Evolutionary conservation across 192 early-diverging fungal genomes (phyloP).

Genomic region (Coemansia sp.): DNA sequence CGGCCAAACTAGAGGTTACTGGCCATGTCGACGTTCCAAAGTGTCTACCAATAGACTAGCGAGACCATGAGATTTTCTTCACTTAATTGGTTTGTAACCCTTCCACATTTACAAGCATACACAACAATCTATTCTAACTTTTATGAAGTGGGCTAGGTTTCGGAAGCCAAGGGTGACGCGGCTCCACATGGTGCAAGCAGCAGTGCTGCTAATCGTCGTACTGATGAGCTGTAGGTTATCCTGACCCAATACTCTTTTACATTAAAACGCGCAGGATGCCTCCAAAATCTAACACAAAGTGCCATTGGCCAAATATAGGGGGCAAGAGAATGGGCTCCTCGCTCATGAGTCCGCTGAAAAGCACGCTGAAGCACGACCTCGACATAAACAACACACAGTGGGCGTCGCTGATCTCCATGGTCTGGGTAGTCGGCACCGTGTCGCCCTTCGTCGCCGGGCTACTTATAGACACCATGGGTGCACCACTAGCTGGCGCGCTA

Average conservation of each 20-base stretch:
- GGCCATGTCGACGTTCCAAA: neutral
- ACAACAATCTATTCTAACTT: neutral
- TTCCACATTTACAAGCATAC: neutral
- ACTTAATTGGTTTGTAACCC: neutral
- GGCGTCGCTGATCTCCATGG: constrained; percentile 53
- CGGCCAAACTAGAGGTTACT: constrained; percentile 3
- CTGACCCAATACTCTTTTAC: neutral
- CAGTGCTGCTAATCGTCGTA: constrained; percentile 46
- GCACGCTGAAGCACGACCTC: constrained; percentile 53
- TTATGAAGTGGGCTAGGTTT: neutral
- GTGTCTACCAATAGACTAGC: neutral
- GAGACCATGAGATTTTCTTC: neutral
- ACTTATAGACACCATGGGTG: constrained; percentile 53
- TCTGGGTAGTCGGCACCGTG: constrained; percentile 53
- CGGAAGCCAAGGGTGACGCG: constrained; percentile 27
- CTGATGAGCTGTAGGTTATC: constrained; percentile 51
- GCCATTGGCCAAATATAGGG: constrained; percentile 30
- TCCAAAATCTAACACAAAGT: neutral
- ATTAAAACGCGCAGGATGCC: neutral
- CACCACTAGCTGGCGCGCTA: constrained; percentile 42
- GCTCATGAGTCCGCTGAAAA: constrained; percentile 51
- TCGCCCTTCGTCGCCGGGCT: constrained; percentile 55
- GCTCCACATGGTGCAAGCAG: constrained; percentile 44
- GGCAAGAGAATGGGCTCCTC: constrained; percentile 54
- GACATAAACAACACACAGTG: constrained; percentile 55